Conservation (phyloP, 331 rosid genomes). For the Quercus phellos region DNA sequence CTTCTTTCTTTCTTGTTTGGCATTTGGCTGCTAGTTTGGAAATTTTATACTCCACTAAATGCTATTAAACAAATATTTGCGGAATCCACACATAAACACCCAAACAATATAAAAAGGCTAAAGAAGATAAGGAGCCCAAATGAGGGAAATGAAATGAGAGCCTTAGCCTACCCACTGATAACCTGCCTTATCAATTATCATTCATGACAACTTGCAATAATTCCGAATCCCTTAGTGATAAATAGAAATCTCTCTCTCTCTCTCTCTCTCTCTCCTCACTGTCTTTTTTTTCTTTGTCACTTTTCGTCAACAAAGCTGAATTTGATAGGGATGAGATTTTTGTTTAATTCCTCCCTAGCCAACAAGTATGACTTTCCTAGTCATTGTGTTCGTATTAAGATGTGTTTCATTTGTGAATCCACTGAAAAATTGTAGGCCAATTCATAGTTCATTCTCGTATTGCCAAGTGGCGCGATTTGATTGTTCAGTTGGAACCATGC, state of each 20-base stretch:
- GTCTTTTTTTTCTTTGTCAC: neutral
- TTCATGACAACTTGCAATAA: slow-evolving; percentile 1
- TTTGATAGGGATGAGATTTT: neutral
- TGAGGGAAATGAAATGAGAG: too few relatives aligned
- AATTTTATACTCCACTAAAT: too few relatives aligned
- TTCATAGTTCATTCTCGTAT: neutral
- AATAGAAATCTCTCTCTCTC: neutral
- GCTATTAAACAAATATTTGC: too few relatives aligned
- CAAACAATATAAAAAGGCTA: too few relatives aligned
- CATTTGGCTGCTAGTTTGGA: too few relatives aligned
- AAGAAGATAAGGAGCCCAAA: too few relatives aligned
- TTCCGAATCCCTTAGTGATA: neutral
- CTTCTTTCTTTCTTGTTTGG: too few relatives aligned
- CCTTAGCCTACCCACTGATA: too few relatives aligned
- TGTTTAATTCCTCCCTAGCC: neutral
- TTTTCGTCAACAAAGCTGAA: neutral
- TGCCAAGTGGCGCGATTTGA: neutral
- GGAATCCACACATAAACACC: too few relatives aligned
- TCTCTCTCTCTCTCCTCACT: neutral
- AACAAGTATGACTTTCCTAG: neutral
- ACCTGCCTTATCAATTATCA: neutral
- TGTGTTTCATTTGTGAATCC: neutral
- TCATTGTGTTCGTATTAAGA: neutral
- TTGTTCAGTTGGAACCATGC: neutral
- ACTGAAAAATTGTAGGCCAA: neutral